Evolutionary conservation across 1,284 basidiomycete species (phyloP), one percentile per base, ranked within the genome.

Genomic region (Rhodotorula sp.): DNA sequence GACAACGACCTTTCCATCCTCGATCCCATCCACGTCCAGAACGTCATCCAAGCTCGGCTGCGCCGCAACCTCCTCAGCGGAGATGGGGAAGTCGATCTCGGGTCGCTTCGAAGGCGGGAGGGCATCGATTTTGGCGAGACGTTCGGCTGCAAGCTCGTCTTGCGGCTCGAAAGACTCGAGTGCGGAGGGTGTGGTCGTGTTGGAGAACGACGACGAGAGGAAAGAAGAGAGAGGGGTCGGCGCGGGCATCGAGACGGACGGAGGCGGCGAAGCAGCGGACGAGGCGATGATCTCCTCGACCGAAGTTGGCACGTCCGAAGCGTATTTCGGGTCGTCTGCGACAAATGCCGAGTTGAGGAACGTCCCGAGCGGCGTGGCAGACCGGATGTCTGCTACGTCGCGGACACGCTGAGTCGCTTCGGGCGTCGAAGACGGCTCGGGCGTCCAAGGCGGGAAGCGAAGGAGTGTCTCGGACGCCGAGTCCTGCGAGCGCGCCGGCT

Each of bases 11-110:
- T 51, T 26, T 10, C 47, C 55, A 8, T 57, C 79, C 37, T 51
- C 54, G 26, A 54, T 10, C 50, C 59, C 62, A 22, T 66, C 64
- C 28, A 69, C 67, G 34, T 69, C 71, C 18, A 72, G 62, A 28
- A 54, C 37, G 20, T 72, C 71, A 8, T 57, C 68, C n/a, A 65
- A 26, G 2, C 50, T 54, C 16, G 64, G 58, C 40, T 61, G 46
- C 9, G 52, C 48, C 5, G 60, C 65, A 47, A 72, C 62, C 15
- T 63, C 62, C 53, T 72, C 71, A 0, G 68, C 71, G 15, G 51
- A 64, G 20, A 61, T 24, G 15, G 71, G 71, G 24, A 68, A 53
- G 34, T 65, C 64, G 24, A 18, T 31, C 24, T 64, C 46, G 26
- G 9, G 44, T 1, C 22, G 34, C n/a, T 16, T 46, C 48, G 44